Base-by-base conservation (phyloP, 139 green algal species). In the Dunaliella sp. region DNA sequence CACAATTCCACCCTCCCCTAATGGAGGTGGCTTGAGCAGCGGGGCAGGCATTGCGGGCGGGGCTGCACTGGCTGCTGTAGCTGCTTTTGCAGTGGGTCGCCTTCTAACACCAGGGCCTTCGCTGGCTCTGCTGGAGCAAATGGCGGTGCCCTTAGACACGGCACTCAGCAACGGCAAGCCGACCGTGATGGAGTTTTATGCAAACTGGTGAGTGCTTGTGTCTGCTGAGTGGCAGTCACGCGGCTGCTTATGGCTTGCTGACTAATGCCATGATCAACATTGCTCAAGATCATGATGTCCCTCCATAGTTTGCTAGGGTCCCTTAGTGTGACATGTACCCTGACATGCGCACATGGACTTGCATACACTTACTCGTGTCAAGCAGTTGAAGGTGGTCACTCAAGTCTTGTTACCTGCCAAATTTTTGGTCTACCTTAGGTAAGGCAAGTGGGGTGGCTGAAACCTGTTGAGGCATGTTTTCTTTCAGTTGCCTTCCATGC, bases 141-240 rank as follows among this genome's bases (percentile, higher is more conserved):
- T 83, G 3, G 86, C 95, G 0, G 84, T 96, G 26, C 93, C 95
- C 0, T 86, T 98, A 0, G 94, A 98, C 65, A 82, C 87, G 0
- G 96, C 96, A 0, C 91, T 98, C 25, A 57, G 35, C 3, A 99
- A 98, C 82, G 82, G 82, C 25, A 89, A 89, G 82, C 86, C 86
- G 0, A 86, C 86, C 1, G 86, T 83, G 36, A 28, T 99, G 32
- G 97, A 99, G 87, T 99, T 99, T 79, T 99, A 99, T 86, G 97
- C 97, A 3, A 93, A 95, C 81, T 98, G 97, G 96, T 98, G 92
- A 81, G n/a, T n/a, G n/a, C n/a, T n/a, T n/a, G n/a, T n/a, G n/a
- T n/a, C n/a, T n/a, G n/a, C n/a, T n/a, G n/a, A n/a, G n/a, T n/a
- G n/a, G n/a, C n/a, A n/a, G n/a, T n/a, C n/a, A n/a, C n/a, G n/a